These are phyloP conservation scores for Globisporangium canariense DNA, from an alignment of 352 stramenopile species.

Conservation along the genomic window DNA sequence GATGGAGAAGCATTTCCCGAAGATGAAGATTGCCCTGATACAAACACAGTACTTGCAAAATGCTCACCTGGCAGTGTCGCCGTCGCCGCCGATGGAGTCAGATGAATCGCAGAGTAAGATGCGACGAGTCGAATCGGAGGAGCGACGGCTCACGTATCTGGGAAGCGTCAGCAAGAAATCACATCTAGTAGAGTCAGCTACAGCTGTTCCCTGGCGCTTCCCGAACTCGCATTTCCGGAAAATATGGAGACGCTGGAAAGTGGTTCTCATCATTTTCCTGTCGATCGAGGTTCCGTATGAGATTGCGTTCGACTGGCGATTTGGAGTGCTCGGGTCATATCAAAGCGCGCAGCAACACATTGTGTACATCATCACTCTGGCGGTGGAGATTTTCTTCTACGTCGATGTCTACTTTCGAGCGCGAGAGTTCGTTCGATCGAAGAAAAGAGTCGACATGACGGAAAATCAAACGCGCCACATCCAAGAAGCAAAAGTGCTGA, in stretches of 20 bases:
- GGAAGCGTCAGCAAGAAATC: conserved; percentile 18
- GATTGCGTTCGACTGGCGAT: conserved; percentile 19
- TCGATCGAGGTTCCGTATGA: conserved; percentile 21
- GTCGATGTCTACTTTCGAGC: conserved; percentile 21
- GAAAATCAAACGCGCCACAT: background rate
- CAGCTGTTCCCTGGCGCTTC: conserved; percentile 15
- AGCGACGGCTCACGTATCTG: conserved; percentile 14
- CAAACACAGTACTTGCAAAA: conserved; percentile 4
- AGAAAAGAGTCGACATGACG: background rate
- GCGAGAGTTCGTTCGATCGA: conserved; percentile 15
- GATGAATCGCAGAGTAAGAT: background rate
- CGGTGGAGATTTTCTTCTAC: conserved; percentile 24
- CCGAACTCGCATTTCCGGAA: conserved; percentile 16
- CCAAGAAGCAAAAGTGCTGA: background rate
- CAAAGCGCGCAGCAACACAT: background rate
- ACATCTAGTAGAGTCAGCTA: background rate
- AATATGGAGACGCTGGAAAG: conserved; percentile 18
- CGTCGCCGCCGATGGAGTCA: background rate
- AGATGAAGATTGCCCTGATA: conserved; percentile 9
- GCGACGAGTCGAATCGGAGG: conserved; percentile 1
- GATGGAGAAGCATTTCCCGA: conserved; percentile 15
- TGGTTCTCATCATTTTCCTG: conserved; percentile 12
- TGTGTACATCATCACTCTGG: conserved; percentile 7
- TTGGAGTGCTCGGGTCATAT: conserved; percentile 1
- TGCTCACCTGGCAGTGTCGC: background rate